Conservation (phyloP, 2,329 filamentous ascomycete species). For the Talaromyces sp. region DNA sequence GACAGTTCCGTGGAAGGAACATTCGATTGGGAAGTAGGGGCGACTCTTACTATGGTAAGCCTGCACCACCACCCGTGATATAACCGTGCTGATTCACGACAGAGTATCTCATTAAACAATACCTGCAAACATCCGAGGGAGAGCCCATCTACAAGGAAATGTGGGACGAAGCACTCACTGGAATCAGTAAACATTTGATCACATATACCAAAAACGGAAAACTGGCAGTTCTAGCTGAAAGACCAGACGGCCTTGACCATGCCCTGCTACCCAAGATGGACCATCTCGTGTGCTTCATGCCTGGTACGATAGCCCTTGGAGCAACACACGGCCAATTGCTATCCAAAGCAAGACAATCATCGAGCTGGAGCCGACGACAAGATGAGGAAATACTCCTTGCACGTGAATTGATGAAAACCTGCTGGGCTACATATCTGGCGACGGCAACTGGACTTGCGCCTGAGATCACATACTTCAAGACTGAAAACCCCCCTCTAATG, state of each 20-base stretch:
- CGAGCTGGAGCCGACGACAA: conserved; percentile 71
- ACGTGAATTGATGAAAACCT: conserved; percentile 89
- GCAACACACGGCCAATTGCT: conserved; percentile 77
- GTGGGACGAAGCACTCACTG: conserved; percentile 82
- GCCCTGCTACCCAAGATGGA: conserved; percentile 88
- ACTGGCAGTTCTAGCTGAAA: conserved; percentile 87
- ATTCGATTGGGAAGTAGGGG: conserved; percentile 90
- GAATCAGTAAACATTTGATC: conserved; percentile 86
- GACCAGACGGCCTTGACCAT: conserved; percentile 67
- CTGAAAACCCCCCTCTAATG: conserved; percentile 63
- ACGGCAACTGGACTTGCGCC: conserved; percentile 88
- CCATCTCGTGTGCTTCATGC: conserved; percentile 95
- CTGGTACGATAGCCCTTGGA: conserved; percentile 87
- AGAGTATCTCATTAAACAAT: conserved; percentile 98
- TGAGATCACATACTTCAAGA: conserved; percentile 89
- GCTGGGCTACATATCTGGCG: conserved; percentile 94
- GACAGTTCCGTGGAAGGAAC: conserved; percentile 76
- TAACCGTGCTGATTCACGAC: not conserved
- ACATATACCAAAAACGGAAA: conserved; percentile 78
- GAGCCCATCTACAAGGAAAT: conserved; percentile 85
- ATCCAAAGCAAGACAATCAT: conserved; percentile 67
- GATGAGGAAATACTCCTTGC: conserved; percentile 86
- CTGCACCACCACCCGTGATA: not conserved
- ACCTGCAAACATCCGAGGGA: conserved; percentile 83
- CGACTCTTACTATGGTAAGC: conserved; percentile 81